A percentile compares a stretch with the other conserved stretches of the same genome.
Evolutionary conservation across 2,329 filamentous ascomycete genomes (phyloP).

Genomic region (Penicillium sp.): DNA sequence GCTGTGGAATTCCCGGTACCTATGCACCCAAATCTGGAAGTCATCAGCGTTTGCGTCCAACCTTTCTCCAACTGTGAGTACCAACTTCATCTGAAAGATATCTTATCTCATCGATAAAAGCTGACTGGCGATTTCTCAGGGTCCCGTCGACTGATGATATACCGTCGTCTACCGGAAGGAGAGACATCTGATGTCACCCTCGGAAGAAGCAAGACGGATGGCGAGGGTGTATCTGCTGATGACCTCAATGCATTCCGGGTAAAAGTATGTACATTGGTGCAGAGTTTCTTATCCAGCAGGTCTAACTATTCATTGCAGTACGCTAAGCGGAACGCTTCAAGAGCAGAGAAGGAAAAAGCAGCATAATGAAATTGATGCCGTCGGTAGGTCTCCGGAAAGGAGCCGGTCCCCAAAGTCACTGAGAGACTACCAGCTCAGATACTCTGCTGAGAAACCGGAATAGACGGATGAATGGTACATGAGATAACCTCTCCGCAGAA

Average conservation of each 20-base stretch:
- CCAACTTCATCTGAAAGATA: constrained; percentile 21
- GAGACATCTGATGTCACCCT: constrained; percentile 35
- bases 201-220: constrained; percentile 38
- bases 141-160: constrained; percentile 87
- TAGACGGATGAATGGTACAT: not conserved
- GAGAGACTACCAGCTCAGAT: not conserved
- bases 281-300: not conserved
- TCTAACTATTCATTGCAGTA: constrained; percentile 16
- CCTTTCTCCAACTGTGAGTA: constrained; percentile 79
- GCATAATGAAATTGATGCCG: not conserved
- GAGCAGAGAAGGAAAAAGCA: not conserved
- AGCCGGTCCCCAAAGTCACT: not conserved
- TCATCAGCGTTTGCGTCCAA: constrained; percentile 78
- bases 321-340: constrained; percentile 11
- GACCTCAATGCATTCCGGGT: constrained; percentile 69
- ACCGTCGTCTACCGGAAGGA: constrained; percentile 69
- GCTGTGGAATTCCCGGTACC: constrained; percentile 76
- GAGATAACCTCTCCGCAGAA: not conserved
- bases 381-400: not conserved
- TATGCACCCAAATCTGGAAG: constrained; percentile 71
- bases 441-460: not conserved
- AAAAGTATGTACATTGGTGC: constrained; percentile 38
- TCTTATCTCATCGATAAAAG: not conserved
- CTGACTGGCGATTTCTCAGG: constrained; percentile 51
- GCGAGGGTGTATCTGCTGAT: constrained; percentile 57